A percentile compares a stretch with the other conserved stretches of the same genome.
Conservation (phyloP, 306 rosid genomes). For the Vigna mungo region DNA sequence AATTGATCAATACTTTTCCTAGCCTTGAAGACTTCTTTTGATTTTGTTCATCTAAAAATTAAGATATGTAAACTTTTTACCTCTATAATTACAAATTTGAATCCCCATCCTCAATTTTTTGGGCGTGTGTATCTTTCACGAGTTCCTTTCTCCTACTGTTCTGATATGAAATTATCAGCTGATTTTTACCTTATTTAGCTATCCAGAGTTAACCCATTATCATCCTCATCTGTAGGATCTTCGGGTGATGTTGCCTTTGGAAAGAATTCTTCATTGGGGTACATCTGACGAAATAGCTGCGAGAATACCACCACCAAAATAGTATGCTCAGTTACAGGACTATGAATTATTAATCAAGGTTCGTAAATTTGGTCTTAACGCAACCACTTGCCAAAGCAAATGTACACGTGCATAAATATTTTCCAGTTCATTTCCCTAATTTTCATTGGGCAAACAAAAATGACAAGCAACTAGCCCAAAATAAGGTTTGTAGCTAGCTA, state of each 20-base stretch:
- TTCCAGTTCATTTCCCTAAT: background rate
- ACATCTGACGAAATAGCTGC: conserved; percentile 60
- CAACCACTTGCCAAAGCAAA: conserved; percentile 6
- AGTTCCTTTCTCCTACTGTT: conserved; percentile 35
- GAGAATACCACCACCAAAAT: conserved; percentile 38
- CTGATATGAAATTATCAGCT: conserved; percentile 16
- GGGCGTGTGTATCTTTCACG: background rate
- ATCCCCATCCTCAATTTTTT: conserved; percentile 22
- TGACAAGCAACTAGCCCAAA: conserved; percentile 13
- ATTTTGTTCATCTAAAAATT: conserved; percentile 3
- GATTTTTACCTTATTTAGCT: conserved; percentile 38
- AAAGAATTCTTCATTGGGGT: conserved; percentile 58
- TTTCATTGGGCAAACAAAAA: background rate
- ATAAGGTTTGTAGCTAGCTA: conserved; percentile 7
- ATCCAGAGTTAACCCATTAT: conserved; percentile 49
- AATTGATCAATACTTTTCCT: background rate
- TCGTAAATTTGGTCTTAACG: background rate
- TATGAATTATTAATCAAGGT: background rate
- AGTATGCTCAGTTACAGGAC: conserved; percentile 21
- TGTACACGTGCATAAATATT: conserved; percentile 2
- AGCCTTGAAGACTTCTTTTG: background rate
- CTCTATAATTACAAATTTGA: conserved; percentile 19
- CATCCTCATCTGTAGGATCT: conserved; percentile 48
- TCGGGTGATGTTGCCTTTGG: conserved; percentile 53
- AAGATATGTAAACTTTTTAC: background rate